Evolutionary conservation across 176 grass and related monocot genomes (phyloP).

Genomic region (Tillandsia leiboldiana): DNA sequence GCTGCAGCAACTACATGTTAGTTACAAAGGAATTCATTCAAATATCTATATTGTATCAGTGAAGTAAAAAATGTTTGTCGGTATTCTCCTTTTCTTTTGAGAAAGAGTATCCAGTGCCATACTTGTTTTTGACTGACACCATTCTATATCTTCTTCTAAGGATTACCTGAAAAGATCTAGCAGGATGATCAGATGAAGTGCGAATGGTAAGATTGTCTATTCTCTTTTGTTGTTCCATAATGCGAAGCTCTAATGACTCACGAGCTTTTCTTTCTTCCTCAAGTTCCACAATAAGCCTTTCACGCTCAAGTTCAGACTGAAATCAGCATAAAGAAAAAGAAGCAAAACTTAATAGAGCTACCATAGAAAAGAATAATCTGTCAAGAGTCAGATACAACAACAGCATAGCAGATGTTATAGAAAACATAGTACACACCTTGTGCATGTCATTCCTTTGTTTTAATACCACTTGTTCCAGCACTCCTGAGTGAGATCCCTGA

Average conservation of each 20-base stretch:
- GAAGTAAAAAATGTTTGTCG: not conserved
- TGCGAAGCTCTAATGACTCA: constrained; percentile 31
- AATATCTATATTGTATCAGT: not conserved
- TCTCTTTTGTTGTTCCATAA: constrained; percentile 58
- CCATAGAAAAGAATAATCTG: not conserved
- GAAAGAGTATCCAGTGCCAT: too few species aligned
- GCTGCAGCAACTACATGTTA: constrained; percentile 3
- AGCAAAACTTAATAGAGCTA: constrained; percentile 1
- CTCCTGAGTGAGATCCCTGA: constrained; percentile 94
- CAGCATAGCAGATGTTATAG: not conserved
- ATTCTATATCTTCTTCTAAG: not conserved
- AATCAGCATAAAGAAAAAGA: not conserved
- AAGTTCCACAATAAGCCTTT: constrained; percentile 74
- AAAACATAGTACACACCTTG: constrained; percentile 38
- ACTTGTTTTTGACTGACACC: too few species aligned
- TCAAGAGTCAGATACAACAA: not conserved
- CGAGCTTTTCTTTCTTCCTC: constrained; percentile 77
- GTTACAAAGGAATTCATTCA: not conserved
- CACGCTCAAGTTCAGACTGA: constrained; percentile 87
- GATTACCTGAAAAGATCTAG: constrained; percentile 47
- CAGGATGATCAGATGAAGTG: constrained; percentile 30
- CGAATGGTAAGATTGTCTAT: constrained; percentile 28
- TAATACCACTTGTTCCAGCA: constrained; percentile 78
- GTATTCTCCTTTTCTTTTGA: too few species aligned
- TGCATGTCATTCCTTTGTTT: constrained; percentile 95